Conservation (phyloP, 441 rosid genomes). For the Gossypium gossypioides region DNA sequence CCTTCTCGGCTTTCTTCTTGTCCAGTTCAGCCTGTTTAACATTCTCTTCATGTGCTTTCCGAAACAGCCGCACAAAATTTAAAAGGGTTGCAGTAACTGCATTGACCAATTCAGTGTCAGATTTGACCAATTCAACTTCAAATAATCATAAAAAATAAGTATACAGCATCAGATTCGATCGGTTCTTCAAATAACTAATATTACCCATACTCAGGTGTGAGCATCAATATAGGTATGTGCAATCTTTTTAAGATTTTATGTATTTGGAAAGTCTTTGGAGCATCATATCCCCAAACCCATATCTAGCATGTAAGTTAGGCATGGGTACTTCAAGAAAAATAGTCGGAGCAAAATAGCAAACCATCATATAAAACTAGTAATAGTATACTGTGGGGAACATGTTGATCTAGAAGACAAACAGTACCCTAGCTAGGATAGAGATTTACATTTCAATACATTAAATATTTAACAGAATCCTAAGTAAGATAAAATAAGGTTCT, state of each 20-base stretch:
- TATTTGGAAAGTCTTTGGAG: neutral
- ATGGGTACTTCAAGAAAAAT: neutral
- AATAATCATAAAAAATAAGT: neutral
- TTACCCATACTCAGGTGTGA: neutral
- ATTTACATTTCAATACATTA: neutral
- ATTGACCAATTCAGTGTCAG: constrained; percentile 17
- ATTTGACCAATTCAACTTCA: neutral
- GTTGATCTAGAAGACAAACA: neutral
- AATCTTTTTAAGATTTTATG: neutral
- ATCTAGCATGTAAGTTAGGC: neutral
- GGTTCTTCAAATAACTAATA: neutral
- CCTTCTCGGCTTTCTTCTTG: constrained; percentile 78
- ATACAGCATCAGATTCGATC: neutral
- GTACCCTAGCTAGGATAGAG: neutral
- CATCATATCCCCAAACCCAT: neutral
- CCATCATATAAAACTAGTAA: neutral
- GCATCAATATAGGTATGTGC: neutral
- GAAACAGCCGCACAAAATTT: constrained; percentile 74
- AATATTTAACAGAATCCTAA: neutral
- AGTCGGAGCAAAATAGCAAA: neutral
- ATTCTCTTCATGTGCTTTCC: constrained; percentile 92
- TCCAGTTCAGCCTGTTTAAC: constrained; percentile 80
- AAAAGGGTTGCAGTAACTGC: constrained; percentile 84
- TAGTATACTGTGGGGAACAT: neutral
- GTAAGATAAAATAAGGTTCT: neutral